Conservation (phyloP, 768 basidiomycete species). For the Tylopilus plumbeoviolaceoides region DNA sequence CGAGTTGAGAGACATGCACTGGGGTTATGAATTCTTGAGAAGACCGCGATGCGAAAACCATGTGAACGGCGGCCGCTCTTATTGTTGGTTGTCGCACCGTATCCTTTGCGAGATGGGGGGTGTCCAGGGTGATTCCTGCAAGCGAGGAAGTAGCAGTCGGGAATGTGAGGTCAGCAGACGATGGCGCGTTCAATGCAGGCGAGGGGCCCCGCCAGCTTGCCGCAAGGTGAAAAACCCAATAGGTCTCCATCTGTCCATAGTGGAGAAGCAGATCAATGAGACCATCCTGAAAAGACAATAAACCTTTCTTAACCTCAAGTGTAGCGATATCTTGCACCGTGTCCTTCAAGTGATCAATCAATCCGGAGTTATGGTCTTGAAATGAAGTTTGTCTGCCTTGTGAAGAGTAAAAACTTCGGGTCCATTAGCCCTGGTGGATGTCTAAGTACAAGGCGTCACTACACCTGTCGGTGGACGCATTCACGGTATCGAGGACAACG, state of each 20-base stretch:
- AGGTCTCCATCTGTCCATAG: constrained; percentile 76
- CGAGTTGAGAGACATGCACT: constrained; percentile 51
- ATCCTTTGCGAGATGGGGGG: background rate
- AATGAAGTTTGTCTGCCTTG: constrained; percentile 83
- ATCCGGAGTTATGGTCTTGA: constrained; percentile 62
- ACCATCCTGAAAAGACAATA: background rate
- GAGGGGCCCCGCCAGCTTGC: constrained; percentile 51
- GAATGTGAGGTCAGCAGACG: constrained; percentile 41
- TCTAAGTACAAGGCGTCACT: background rate
- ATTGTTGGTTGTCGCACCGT: constrained; percentile 37
- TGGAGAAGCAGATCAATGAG: background rate
- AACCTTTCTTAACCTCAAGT: constrained; percentile 51
- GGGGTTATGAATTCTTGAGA: constrained; percentile 76
- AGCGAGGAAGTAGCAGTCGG: constrained; percentile 21
- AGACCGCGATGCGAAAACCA: constrained; percentile 75
- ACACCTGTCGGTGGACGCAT: constrained; percentile 82
- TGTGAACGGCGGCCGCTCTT: constrained; percentile 74
- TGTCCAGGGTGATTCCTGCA: constrained; percentile 1
- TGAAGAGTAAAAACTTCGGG: constrained; percentile 74
- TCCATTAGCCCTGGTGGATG: constrained; percentile 5
- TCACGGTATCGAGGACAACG: constrained; percentile 46
- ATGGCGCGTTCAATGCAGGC: constrained; percentile 35
- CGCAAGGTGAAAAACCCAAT: constrained; percentile 77
- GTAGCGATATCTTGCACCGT: constrained; percentile 55
- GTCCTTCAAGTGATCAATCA: constrained; percentile 53